Evolutionary conservation across 2,329 filamentous ascomycete species (phyloP).

Genomic region (Blumeria hordei): DNA sequence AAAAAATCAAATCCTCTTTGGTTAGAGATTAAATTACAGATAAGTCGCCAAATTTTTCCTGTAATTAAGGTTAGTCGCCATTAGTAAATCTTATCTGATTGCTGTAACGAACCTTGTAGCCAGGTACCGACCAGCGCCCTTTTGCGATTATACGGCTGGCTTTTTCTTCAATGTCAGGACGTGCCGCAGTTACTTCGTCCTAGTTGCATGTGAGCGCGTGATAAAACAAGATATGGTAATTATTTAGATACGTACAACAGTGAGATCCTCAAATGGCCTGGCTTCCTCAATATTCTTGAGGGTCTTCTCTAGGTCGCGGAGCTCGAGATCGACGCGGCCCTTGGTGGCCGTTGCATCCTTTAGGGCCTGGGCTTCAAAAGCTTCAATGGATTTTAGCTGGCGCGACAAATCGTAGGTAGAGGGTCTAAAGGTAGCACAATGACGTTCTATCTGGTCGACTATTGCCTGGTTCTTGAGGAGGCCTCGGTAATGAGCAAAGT

Average conservation of each 20-base stretch:
- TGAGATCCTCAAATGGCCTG: constrained; percentile 87
- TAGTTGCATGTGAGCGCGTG: constrained; percentile 16
- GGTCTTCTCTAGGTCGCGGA: constrained; percentile 82
- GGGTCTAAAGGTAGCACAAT: constrained; percentile 79
- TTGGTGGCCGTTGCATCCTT: constrained; percentile 96
- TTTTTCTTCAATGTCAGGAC: constrained; percentile 95
- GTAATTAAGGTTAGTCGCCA: constrained; percentile 6
- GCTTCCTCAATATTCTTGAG: constrained; percentile 94
- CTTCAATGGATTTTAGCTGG: constrained; percentile 95
- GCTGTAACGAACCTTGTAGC: constrained; percentile 64
- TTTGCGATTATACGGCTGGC: constrained; percentile 84
- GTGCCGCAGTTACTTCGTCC: constrained; percentile 86
- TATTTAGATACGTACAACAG: constrained; percentile 48
- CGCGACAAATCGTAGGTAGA: constrained; percentile 74
- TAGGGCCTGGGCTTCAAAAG: constrained; percentile 88
- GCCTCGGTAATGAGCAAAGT: constrained; percentile 83
- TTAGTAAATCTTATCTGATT: background rate
- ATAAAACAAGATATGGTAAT: no score
- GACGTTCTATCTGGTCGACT: constrained; percentile 91
- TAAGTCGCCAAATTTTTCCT: constrained; percentile 99
- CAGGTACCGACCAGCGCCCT: constrained; percentile 93
- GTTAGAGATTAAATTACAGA: constrained; percentile 55
- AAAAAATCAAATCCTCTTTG: no score
- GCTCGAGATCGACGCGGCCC: constrained; percentile 81
- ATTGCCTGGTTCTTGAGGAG: constrained; percentile 89